Evolutionary conservation across 805 yeast species (phyloP).

Genomic region (Pichia californica): DNA sequence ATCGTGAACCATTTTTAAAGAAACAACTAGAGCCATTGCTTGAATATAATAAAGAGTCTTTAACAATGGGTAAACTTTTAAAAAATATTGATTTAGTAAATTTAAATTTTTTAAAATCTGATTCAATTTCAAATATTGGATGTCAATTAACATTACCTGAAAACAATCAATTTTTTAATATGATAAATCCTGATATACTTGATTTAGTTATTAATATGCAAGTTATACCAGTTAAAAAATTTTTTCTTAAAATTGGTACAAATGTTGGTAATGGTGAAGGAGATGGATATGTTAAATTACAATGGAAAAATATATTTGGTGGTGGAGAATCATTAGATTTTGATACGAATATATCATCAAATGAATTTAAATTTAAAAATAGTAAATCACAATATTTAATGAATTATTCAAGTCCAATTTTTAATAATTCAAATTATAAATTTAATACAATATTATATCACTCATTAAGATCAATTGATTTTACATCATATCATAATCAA

Average conservation of each 20-base stretch:
- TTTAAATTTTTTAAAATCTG: slow-evolving; percentile 37
- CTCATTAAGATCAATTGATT: slow-evolving; percentile 42
- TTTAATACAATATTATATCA: slow-evolving; percentile 35
- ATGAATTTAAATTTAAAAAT: slow-evolving; percentile 39
- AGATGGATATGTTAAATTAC: slow-evolving; percentile 81
- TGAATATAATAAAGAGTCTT: slow-evolving; percentile 11
- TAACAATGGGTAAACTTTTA: slow-evolving; percentile 37
- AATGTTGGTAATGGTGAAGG: slow-evolving; percentile 97
- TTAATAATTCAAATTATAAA: slow-evolving; percentile 34
- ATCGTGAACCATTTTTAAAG: slow-evolving; percentile 39
- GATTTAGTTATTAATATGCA: slow-evolving; percentile 25
- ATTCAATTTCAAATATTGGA: slow-evolving; percentile 37
- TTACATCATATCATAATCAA: slow-evolving; percentile 40
- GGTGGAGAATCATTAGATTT: slow-evolving; percentile 48
- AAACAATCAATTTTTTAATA: slow-evolving; percentile 14
- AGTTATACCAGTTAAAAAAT: slow-evolving; percentile 56
- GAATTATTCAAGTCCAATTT: slow-evolving; percentile 41
- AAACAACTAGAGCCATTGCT: slow-evolving; percentile 44
- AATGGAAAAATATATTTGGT: slow-evolving; percentile 50
- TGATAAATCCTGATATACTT: slow-evolving; percentile 18
- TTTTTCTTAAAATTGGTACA: slow-evolving; percentile 87
- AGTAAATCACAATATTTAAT: slow-evolving; percentile 45
- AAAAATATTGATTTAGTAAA: slow-evolving; percentile 37
- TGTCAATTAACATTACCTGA: slow-evolving; percentile 26
- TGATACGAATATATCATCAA: slow-evolving; percentile 38